A percentile compares a stretch with the other conserved stretches of the same genome.
Evolutionary conservation across 345 rosid genomes (phyloP).

Genomic region (Clarkia xantiana): DNA sequence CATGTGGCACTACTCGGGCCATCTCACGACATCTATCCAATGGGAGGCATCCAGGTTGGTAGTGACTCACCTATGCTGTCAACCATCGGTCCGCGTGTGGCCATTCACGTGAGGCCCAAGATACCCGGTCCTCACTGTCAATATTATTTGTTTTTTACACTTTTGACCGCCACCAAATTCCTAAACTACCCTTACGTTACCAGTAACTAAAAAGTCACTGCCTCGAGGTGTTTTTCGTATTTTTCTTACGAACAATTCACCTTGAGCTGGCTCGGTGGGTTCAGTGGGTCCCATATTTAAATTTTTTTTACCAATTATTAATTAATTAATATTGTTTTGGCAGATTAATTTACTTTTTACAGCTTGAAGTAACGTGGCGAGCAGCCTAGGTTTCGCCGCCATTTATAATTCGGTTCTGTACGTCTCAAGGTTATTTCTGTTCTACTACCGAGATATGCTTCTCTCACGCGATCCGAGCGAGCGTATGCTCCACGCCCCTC

Average conservation of each 20-base stretch:
- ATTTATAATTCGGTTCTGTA: constrained; percentile 34
- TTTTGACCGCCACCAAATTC: too few species aligned
- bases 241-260: too few species aligned
- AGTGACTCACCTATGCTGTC: constrained; percentile 22
- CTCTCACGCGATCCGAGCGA: too few species aligned
- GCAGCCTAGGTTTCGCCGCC: constrained; percentile 63
- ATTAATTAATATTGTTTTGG: too few species aligned
- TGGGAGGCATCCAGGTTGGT: constrained; percentile 1
- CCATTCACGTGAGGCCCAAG: constrained; percentile 79
- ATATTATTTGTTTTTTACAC: not conserved
- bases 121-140: constrained; percentile 38
- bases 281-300: too few species aligned
- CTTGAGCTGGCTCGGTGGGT: too few species aligned
- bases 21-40: constrained; percentile 1
- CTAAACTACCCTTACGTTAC: too few species aligned
- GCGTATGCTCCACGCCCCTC: too few species aligned
- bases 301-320: too few species aligned
- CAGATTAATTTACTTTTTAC: constrained; percentile 14
- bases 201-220: too few species aligned
- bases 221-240: too few species aligned
- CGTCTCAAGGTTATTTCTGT: constrained; percentile 41
- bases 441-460: constrained; percentile 1
- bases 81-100: constrained; percentile 21
- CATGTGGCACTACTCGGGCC: constrained; percentile 17
- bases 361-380: constrained; percentile 44